Conservation (phyloP, 2,329 filamentous ascomycete genomes). For the Diplodia mutila region DNA sequence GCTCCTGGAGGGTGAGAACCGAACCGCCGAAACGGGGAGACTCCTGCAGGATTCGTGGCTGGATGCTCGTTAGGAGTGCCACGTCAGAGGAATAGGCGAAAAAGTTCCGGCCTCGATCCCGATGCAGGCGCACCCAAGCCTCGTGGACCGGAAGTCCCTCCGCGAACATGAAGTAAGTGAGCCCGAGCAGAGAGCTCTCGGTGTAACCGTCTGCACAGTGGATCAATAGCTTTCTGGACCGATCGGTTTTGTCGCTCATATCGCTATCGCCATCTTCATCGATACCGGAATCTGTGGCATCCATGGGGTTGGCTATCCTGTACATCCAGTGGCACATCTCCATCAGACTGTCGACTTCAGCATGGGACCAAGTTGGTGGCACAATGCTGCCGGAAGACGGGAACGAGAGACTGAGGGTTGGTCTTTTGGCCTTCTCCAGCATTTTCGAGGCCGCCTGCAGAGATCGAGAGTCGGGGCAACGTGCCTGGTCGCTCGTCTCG, state of each 20-base stretch:
- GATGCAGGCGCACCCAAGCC: constrained; percentile 86
- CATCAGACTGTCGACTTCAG: constrained; percentile 81
- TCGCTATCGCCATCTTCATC: constrained; percentile 51
- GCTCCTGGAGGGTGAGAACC: constrained; percentile 63
- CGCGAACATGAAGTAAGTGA: constrained; percentile 93
- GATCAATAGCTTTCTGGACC: constrained; percentile 74
- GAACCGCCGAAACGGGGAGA: constrained; percentile 62
- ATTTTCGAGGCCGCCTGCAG: constrained; percentile 67
- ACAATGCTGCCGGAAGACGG: constrained; percentile 93
- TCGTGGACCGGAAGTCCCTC: constrained; percentile 79
- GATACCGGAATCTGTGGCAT: constrained; percentile 49
- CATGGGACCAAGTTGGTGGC: constrained; percentile 79
- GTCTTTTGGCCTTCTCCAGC: constrained; percentile 48
- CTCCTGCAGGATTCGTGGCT: constrained; percentile 72
- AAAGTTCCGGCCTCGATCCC: constrained; percentile 82
- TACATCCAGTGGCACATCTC: constrained; percentile 91
- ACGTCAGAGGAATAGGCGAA: constrained; percentile 95
- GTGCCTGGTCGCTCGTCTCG: constrained; percentile 84
- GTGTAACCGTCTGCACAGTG: constrained; percentile 97
- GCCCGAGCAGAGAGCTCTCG: constrained; percentile 83
- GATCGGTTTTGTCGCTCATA: constrained; percentile 47
- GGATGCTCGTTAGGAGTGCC: constrained; percentile 74
- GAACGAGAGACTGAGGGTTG: constrained; percentile 71
- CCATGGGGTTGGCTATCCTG: constrained; percentile 64
- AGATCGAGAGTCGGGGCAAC: constrained; percentile 69